Base-by-base conservation (phyloP, 2,329 filamentous ascomycete genomes). In the Aspergillus nomiae region DNA sequence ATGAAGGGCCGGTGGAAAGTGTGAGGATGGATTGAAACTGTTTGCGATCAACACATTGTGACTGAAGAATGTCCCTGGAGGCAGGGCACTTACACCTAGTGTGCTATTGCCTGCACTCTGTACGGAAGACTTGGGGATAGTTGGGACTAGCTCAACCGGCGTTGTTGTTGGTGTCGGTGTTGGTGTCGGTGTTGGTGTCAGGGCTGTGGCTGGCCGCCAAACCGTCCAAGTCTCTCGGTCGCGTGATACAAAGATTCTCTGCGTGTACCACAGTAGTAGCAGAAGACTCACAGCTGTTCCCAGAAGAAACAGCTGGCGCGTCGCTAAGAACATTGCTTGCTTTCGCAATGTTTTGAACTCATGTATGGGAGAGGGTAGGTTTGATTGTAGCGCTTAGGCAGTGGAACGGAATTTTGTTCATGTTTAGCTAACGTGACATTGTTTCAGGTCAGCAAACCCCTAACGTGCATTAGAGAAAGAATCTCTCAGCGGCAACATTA, bases 1-100 rank as follows among this genome's bases (percentile, higher is more conserved):
- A 79, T 64, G 72, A 76, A 1, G 74, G 73, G 14, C 70, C 66
- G 34, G 63, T 65, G 16, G 76, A 77, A 8, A 79, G 67, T 9
- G 71, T 71, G 32, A 78, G 59, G 53, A 79, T 70, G 61, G 73
- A 64, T 61, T 74, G 56, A 46, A 71, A 71, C 69, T 54, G 12
- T 26, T 24, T 10, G 26, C 24, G 4, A 21, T 36, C 32, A 54
- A 5, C 70, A 26, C 1, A 1, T 3, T 11, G 10, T 19, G 21
- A n/a, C 38, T n/a, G 48, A 21, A 28, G 6, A 3, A 16, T 8
- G n/a, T 38, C 8, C 21, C 34, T 21, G 0, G 21, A 8, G 7
- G 6, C 0, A 48, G 2, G 24, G 19, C 4, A 45, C 63, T 48
- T 28, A 65, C 63, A 0, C 63, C 63, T 11, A 65, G 24, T 2